Evolutionary conservation across 2,329 filamentous ascomycete genomes (phyloP).

Genomic region (Penicillium sp.): DNA sequence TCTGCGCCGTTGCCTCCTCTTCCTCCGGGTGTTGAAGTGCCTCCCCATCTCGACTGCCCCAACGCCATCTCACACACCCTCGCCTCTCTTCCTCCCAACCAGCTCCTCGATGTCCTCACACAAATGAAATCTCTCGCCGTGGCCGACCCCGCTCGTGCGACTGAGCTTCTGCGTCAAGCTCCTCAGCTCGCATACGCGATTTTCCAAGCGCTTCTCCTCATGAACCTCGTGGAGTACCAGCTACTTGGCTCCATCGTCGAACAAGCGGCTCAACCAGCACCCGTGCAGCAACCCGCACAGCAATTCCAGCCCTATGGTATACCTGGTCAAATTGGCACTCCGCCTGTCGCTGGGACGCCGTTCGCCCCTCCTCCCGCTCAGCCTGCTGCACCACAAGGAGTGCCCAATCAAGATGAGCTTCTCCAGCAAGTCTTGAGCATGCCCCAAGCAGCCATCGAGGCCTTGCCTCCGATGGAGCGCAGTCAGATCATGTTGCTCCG

Average conservation of each 20-base stretch:
- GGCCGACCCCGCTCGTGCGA: conserved; percentile 74
- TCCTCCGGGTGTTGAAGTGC: conserved; percentile 77
- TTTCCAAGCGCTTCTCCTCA: conserved; percentile 87
- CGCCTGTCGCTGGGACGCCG: conserved; percentile 44
- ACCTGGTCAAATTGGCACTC: conserved; percentile 50
- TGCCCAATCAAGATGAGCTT: conserved; percentile 64
- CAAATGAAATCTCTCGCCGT: conserved; percentile 92
- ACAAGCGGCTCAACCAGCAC: conserved; percentile 44
- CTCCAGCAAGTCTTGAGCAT: conserved; percentile 78
- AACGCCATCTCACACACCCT: conserved; percentile 92
- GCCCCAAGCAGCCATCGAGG: conserved; percentile 73
- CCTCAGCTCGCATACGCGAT: conserved; percentile 92
- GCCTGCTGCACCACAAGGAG: conserved; percentile 40
- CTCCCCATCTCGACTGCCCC: conserved; percentile 73
- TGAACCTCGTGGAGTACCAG: conserved; percentile 84
- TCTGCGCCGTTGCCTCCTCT: conserved; percentile 67
- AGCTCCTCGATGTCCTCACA: conserved; percentile 86
- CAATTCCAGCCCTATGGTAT: conserved; percentile 38
- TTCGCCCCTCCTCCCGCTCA: conserved; percentile 46
- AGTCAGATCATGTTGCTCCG: conserved; percentile 75
- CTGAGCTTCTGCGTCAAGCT: conserved; percentile 78
- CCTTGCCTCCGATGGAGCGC: conserved; percentile 68
- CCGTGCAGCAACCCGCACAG: conserved; percentile 39
- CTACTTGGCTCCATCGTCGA: conserved; percentile 79
- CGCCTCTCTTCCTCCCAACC: conserved; percentile 75